Conservation (phyloP, 2,329 filamentous ascomycete genomes). For the Blumeria hordei region DNA sequence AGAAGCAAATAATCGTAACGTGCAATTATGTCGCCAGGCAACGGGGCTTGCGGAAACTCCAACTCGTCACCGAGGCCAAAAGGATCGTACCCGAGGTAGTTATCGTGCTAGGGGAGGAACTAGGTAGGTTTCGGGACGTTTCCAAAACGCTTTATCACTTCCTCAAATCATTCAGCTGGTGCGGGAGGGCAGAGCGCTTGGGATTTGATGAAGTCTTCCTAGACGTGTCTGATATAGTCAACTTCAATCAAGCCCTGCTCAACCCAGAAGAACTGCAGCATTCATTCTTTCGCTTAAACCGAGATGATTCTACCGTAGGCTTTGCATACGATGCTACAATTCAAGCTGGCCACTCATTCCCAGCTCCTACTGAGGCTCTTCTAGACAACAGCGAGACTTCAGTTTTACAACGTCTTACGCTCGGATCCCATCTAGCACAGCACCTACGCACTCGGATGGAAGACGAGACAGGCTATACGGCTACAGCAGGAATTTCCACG, state of each 20-base stretch:
- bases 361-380: conserved; percentile 10
- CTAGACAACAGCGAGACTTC: conserved; percentile 4
- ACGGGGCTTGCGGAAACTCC: conserved; percentile 54
- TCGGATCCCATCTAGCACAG: conserved; percentile 62
- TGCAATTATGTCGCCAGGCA: conserved; percentile 82
- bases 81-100: conserved; percentile 62
- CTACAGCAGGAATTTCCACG: conserved; percentile 68
- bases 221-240: conserved; percentile 62
- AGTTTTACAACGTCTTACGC: conserved; percentile 28
- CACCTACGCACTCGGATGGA: conserved; percentile 52
- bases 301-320: conserved; percentile 49
- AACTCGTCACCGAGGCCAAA: conserved; percentile 62
- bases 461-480: conserved; percentile 57
- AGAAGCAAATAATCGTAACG: conserved; percentile 47
- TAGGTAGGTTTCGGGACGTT: conserved; percentile 62
- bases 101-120: conserved; percentile 66
- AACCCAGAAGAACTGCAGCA: conserved; percentile 36
- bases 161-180: conserved; percentile 54
- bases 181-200: conserved; percentile 49
- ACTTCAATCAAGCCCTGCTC: conserved; percentile 53
- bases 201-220: conserved; percentile 67
- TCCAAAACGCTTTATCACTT: conserved; percentile 62
- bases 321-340: conserved; percentile 53
- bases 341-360: conserved; percentile 30
- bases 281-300: conserved; percentile 62